These are phyloP conservation scores for Emergomyces pasteurianus DNA, from an alignment of 2,329 filamentous ascomycete genomes.

Conservation along the genomic window DNA sequence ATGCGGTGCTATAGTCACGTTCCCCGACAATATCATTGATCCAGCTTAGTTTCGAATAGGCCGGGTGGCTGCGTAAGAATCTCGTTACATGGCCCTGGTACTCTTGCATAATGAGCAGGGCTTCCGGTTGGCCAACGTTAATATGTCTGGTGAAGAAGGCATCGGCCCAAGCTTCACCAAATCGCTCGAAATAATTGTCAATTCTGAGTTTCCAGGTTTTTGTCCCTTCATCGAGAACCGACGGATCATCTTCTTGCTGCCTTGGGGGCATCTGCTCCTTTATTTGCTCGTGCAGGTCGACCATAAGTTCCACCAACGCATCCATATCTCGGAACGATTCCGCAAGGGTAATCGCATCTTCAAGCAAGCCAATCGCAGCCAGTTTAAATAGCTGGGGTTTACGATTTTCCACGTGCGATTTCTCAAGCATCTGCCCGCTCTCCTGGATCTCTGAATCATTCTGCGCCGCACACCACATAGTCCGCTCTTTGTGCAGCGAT, in stretches of 20 bases:
- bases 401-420: conserved; percentile 31
- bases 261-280: conserved; percentile 15
- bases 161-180: conserved; percentile 42
- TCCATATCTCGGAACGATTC: conserved; percentile 52
- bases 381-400: conserved; percentile 37
- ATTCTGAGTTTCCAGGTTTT: conserved; percentile 21
- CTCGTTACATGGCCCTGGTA: conserved; percentile 62
- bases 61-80: conserved; percentile 61
- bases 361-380: conserved; percentile 41
- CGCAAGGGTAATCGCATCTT: conserved; percentile 47
- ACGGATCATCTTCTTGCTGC: conserved; percentile 8
- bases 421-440: conserved; percentile 37
- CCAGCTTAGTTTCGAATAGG: conserved; percentile 74
- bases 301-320: conserved; percentile 44
- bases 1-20: conserved; percentile 61
- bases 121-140: conserved; percentile 50
- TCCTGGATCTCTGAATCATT: conserved; percentile 37
- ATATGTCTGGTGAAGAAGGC: conserved; percentile 74
- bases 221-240: conserved; percentile 17
- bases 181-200: conserved; percentile 38
- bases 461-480: conserved; percentile 46
- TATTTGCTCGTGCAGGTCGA: conserved; percentile 30
- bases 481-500: conserved; percentile 47
- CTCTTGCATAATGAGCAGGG: conserved; percentile 56
- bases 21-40: conserved; percentile 81